Base-by-base conservation (phyloP, 2,329 filamentous ascomycete genomes). In the Pseudofabraea citricarpa region DNA sequence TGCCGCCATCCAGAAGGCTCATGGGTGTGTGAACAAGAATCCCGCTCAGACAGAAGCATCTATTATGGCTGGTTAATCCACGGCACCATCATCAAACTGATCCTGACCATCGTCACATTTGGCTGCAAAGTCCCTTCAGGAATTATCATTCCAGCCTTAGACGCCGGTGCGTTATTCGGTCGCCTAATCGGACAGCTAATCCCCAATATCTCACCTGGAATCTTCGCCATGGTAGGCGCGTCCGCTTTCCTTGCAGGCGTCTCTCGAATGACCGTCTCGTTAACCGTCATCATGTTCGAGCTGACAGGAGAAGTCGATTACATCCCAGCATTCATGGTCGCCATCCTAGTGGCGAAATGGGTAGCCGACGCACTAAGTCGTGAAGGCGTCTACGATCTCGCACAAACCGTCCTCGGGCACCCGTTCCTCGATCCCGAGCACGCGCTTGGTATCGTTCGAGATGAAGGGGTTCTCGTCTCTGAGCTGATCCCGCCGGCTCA, bases 271-370 rank as follows among this genome's bases (percentile, higher is more conserved):
- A 79, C 76, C 0, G 72, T 79, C 8, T 74, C 70, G 2, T 64
- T 81, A 6, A 71, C 72, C 7, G 77, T 80, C 29, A 77, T 80
- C 58, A 79, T 80, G 75, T 79, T 80, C 57, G 75, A 77, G 56
- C 65, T 81, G 6, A 80, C 76, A 0, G 76, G 77, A 29, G 74
- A 79, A 51, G 67, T 79, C 6, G 70, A 75, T 46, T 79, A 77
- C 56, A 69, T 75, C 8, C 63, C 78, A 1, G 74, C 77, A 9
- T 71, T 77, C 49, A 80, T 79, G 74, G 68, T 78, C 18, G 75
- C 76, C 6, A 80, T 81, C 44, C 64, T 81, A 5, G 69, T 77
- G 0, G 74, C 75, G 0, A 80, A 80, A 58, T 81, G 74, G 74
- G 68, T 73, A 5, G 75, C 76, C 1, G 76, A 81, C 54, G 64